Evolutionary conservation across 345 rosid genomes (phyloP), one percentile per base, ranked within the genome.

Genomic region (Boechera retrofracta): DNA sequence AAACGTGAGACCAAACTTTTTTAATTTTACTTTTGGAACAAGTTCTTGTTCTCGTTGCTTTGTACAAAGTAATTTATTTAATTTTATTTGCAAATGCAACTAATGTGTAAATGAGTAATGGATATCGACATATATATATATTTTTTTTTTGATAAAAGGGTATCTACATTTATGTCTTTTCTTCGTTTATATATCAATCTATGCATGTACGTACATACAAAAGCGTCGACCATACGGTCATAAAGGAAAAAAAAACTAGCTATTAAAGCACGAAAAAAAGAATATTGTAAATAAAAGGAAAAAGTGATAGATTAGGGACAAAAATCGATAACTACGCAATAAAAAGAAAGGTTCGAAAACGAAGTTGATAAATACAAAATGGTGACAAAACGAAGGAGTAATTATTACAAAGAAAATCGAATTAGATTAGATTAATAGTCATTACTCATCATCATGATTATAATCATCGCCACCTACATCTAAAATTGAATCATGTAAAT

Each of bases 371-470:
- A 10, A 47, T 29, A 44, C 12, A 38, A 73, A 54, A 16, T 12
- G 35, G 35, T 29, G 28, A 32, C 9, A 39, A 10, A 51, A 39
- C 45, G 16, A 60, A 49, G 53, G 51, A 36, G 35, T 60, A 26
- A 38, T 16, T 39, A 18, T 38, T 21, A 33, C 11, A 62, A 41
- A 42, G 11, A 10, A 69, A 55, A n/a, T 45, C 2, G 38, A 49
- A 48, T 64, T 71, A 71, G 76, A 77, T 71, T 42, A 48, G 54
- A 77, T 71, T 56, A 57, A 71, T 59, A 39, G 69, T 75, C 74
- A 68, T 39, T 39, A 67, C 32, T 57, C 42, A 44, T 73, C 10
- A n/a, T 16, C 71, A 35, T 47, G 51, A 66, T 67, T 32, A 58
- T 67, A 57, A 48, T 56, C 52, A 64, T 71, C 29, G 16, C 41